Evolutionary conservation across 345 rosid genomes (phyloP).

Genomic region (Citrus medica): DNA sequence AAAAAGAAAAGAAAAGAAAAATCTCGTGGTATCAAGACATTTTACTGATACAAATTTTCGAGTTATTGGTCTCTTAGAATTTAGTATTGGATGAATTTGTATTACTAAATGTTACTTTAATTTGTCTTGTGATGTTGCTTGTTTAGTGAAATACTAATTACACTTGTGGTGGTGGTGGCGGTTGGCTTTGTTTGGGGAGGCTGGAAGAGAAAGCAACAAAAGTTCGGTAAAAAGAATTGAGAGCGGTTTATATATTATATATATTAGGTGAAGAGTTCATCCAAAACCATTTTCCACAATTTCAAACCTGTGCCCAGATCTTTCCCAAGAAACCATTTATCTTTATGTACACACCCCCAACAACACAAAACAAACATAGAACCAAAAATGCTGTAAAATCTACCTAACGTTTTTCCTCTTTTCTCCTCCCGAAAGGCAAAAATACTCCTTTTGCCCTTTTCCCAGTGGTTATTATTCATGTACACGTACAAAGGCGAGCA

Average conservation of each 20-base stretch:
- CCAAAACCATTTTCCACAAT: constrained; percentile 35
- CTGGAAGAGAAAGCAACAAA: not conserved
- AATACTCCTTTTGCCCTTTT: constrained; percentile 21
- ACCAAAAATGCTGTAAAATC: constrained; percentile 24
- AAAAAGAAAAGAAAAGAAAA: too few relatives aligned
- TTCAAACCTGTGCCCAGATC: constrained; percentile 36
- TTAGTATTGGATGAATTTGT: too few relatives aligned
- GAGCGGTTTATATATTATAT: constrained; percentile 26
- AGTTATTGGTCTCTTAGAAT: too few relatives aligned
- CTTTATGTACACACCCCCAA: constrained; percentile 49
- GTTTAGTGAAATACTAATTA: too few relatives aligned
- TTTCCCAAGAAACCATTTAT: constrained; percentile 27
- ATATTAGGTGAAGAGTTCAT: constrained; percentile 26
- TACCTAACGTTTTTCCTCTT: constrained; percentile 27
- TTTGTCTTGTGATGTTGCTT: too few relatives aligned
- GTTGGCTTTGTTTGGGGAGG: too few relatives aligned
- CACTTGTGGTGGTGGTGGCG: too few relatives aligned
- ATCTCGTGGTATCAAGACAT: too few relatives aligned
- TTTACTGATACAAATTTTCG: too few relatives aligned
- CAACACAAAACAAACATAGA: constrained; percentile 27
- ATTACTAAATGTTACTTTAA: too few relatives aligned
- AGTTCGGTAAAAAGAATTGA: constrained; percentile 24
- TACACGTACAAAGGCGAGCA: constrained; percentile 32
- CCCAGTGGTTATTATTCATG: constrained; percentile 43
- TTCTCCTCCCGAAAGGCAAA: constrained; percentile 14